Conservation (phyloP, 2,329 filamentous ascomycete species). For the Fusarium brachygibbosum region DNA sequence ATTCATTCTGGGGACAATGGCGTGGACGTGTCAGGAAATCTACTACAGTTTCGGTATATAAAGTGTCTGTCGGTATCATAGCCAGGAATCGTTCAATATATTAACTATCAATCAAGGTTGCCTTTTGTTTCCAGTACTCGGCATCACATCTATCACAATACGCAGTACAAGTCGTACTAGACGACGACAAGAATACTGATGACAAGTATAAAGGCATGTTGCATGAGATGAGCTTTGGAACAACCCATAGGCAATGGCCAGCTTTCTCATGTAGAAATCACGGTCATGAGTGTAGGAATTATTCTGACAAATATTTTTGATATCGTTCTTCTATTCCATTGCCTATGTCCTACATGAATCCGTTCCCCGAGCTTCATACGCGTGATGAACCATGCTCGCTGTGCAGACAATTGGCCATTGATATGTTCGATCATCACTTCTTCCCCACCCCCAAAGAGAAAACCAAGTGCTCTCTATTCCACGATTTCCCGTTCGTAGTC, state of each 20-base stretch:
- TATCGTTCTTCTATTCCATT: background rate
- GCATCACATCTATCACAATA: background rate
- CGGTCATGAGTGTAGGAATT: background rate
- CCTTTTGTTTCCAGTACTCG: background rate
- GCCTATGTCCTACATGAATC: background rate
- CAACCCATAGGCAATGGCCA: background rate
- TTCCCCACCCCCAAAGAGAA: background rate
- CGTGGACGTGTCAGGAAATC: background rate
- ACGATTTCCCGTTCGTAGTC: background rate
- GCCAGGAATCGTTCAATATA: background rate
- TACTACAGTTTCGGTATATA: background rate
- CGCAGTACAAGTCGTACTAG: too few species aligned
- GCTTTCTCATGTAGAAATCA: background rate
- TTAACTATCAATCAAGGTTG: too few species aligned
- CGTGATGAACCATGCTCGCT: background rate
- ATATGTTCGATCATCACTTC: background rate
- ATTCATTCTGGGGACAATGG: background rate
- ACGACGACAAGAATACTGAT: background rate
- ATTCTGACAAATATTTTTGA: background rate
- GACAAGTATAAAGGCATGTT: background rate
- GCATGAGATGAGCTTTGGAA: background rate
- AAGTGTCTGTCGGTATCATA: background rate
- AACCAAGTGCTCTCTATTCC: background rate
- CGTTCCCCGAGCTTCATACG: background rate
- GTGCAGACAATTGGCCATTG: background rate